phyloP scores from a whole-genome alignment of 139 green algal species.

The Tetraselmis chui region DNA sequence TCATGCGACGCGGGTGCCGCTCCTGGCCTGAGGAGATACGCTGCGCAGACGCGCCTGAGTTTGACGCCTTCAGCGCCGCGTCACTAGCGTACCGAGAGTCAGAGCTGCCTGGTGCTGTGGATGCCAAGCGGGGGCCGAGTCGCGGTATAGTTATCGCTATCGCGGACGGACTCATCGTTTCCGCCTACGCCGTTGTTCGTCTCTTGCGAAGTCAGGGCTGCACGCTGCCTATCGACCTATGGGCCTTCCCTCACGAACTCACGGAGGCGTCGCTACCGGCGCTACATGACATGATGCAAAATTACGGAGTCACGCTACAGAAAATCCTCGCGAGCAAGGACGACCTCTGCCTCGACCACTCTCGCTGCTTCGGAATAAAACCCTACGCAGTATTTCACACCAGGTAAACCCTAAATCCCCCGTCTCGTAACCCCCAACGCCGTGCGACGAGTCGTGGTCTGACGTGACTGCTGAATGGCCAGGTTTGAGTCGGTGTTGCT shows the following conservation, averaged over 20 bases:
- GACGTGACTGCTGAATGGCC: background rate
- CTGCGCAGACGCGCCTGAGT: background rate
- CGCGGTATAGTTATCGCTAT: background rate
- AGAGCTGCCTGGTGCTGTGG: background rate
- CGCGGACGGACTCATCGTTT: background rate
- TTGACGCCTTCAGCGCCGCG: background rate
- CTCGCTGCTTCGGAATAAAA: background rate
- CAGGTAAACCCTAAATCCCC: background rate
- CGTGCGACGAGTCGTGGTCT: background rate
- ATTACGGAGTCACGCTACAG: background rate
- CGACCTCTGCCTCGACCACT: background rate
- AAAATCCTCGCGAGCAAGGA: background rate
- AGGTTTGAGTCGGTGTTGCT: constrained; percentile 6
- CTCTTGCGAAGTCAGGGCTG: background rate
- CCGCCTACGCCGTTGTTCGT: background rate
- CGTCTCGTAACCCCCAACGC: background rate
- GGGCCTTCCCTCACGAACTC: background rate
- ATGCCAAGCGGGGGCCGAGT: background rate
- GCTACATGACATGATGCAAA: background rate
- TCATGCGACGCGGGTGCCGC: background rate
- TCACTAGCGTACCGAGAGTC: background rate
- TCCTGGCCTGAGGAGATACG: background rate
- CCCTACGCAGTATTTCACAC: background rate
- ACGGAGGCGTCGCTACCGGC: background rate
- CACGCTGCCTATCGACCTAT: background rate